Evolutionary conservation across 1,139 yeast species (phyloP).

Genomic region (Taphrina pruni): DNA sequence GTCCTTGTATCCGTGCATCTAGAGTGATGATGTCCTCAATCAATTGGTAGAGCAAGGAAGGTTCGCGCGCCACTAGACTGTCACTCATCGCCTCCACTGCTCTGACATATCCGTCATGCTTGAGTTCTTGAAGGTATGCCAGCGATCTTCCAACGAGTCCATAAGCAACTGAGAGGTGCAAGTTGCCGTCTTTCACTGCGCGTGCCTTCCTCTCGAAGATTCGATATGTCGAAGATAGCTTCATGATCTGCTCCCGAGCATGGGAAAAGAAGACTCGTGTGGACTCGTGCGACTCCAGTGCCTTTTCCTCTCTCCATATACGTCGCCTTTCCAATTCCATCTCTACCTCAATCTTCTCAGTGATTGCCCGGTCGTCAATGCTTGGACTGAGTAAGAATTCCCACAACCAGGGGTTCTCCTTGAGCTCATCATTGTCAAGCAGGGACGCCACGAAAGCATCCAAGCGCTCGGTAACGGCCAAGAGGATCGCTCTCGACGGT

Average conservation of each 20-base stretch:
- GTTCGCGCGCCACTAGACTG: constrained; percentile 27
- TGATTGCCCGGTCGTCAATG: constrained; percentile 43
- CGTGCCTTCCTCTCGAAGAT: constrained; percentile 33
- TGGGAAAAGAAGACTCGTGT: constrained; percentile 29
- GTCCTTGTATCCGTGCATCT: constrained; percentile 20
- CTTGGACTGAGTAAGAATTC: constrained; percentile 56
- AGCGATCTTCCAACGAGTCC: constrained; percentile 25
- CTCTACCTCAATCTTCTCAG: constrained; percentile 19
- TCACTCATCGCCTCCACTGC: constrained; percentile 15
- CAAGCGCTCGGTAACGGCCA: constrained; percentile 59
- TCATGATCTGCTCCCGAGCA: constrained; percentile 34
- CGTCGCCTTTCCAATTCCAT: not conserved
- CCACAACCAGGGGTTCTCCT: constrained; percentile 55
- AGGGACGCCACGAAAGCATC: constrained; percentile 59
- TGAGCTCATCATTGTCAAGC: constrained; percentile 51
- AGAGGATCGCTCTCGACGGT: constrained; percentile 54
- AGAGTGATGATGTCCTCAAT: constrained; percentile 29
- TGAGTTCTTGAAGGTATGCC: not conserved
- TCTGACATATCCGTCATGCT: not conserved
- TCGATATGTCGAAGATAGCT: constrained; percentile 33
- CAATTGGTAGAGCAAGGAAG: constrained; percentile 27
- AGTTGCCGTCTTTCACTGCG: constrained; percentile 29
- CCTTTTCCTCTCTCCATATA: constrained; percentile 33
- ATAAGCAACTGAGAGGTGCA: constrained; percentile 31
- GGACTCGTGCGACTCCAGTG: constrained; percentile 6